phyloP scores from a whole-genome alignment of 345 rosid species.

The Eucalyptus leucophloia region DNA sequence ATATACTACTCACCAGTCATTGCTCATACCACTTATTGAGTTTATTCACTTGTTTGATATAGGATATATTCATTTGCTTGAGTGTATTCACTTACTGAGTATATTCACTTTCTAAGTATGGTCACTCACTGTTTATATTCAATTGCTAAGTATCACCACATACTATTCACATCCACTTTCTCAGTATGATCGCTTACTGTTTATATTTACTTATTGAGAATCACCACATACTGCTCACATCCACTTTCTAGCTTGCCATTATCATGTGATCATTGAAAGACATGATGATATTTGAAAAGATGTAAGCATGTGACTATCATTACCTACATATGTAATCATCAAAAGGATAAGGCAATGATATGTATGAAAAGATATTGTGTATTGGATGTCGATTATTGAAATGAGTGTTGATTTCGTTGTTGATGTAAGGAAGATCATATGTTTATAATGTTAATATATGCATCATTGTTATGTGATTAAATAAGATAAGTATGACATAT shows the following conservation, averaged over 20 bases:
- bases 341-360: background rate
- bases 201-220: background rate
- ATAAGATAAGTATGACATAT: too few relatives aligned
- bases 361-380: background rate
- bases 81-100: background rate
- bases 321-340: background rate
- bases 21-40: background rate
- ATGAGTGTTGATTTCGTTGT: background rate
- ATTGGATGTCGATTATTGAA: background rate
- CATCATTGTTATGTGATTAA: too few relatives aligned
- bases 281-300: too few relatives aligned
- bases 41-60: background rate
- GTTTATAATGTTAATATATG: background rate
- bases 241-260: background rate
- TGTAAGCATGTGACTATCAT: background rate
- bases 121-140: background rate
- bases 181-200: accelerated
- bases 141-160: too few relatives aligned
- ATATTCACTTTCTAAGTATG: background rate
- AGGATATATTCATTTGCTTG: background rate
- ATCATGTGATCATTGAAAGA: too few relatives aligned
- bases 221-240: too few relatives aligned
- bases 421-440: background rate
- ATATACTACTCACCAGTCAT: background rate
- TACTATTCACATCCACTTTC: too few relatives aligned